phyloP scores from a whole-genome alignment of 2,329 filamentous ascomycete species.

The Diaporthe eres region DNA sequence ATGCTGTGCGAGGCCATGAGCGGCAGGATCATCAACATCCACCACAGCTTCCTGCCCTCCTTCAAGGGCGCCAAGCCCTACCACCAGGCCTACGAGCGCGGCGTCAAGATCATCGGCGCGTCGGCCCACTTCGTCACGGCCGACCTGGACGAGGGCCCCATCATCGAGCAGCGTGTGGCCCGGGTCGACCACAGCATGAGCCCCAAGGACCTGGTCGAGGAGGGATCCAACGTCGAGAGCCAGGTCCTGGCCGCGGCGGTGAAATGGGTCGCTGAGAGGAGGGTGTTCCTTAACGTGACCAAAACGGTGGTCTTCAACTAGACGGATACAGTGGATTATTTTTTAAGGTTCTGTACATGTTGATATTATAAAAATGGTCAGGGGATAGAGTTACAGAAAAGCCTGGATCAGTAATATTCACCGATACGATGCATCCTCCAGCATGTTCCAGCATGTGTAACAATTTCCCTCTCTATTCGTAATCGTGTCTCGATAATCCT shows the following conservation, averaged over 20 bases:
- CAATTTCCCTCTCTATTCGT: neutral
- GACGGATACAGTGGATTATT: neutral
- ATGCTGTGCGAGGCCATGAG: conserved; percentile 83
- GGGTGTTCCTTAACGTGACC: conserved; percentile 82
- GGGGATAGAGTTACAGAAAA: neutral
- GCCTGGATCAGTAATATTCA: neutral
- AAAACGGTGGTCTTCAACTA: conserved; percentile 84
- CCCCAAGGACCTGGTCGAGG: conserved; percentile 81
- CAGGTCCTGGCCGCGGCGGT: conserved; percentile 86
- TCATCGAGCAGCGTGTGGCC: conserved; percentile 87
- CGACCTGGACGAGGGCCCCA: conserved; percentile 87
- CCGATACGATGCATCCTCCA: neutral
- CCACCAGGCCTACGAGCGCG: conserved; percentile 88
- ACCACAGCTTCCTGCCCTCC: conserved; percentile 87
- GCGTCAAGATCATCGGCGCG: conserved; percentile 90
- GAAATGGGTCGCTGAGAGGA: conserved; percentile 85
- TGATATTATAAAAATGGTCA: neutral
- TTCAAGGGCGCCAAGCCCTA: conserved; percentile 94
- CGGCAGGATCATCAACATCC: conserved; percentile 92
- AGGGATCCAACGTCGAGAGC: conserved; percentile 87
- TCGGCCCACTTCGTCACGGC: conserved; percentile 90
- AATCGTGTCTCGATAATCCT: too few species aligned
- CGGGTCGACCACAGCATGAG: conserved; percentile 83
- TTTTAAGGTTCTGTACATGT: neutral
- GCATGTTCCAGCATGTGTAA: neutral